Evolutionary conservation across 2,329 filamentous ascomycete genomes (phyloP), one percentile per base, ranked within the genome.

Genomic region (Sphaerulina musiva): DNA sequence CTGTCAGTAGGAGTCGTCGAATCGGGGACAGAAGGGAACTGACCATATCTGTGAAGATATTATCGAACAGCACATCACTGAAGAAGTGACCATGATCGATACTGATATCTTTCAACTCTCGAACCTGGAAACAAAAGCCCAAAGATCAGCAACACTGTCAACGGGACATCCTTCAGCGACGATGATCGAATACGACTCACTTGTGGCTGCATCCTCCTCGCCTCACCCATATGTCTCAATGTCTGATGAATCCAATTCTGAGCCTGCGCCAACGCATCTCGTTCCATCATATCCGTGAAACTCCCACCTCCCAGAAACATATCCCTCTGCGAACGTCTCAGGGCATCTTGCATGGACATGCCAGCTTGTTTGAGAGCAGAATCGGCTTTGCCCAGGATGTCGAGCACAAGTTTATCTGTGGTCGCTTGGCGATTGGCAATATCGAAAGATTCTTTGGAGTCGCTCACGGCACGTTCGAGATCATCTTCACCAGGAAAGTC

Each of bases 401-500:
- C 38, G 4, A 73, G 56, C 0, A 74, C 77, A 43, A 76, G 70
- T 3, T 64, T 60, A 55, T 80, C 76, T 1, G 66, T 68, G 53
- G 75, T 72, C 12, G 71, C 61, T 42, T 64, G 60, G 2, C 61
- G 54, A 40, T 73, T 69, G 6, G 69, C 63, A 23, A 70, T 64
- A 39, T 75, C 69, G 58, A 76, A 78, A 2, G 63, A 60, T 23
- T 66, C 63, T 32, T 71, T 59, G 1, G 73, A 71, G 4, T 63
- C 54, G 8, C 69, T 61, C 17, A 73, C 66, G 1, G 64, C 64
- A 4, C 66, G 56, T 62, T 82, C 78, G 48, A 68, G 67, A 29
- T 67, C 62, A 54, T 82, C 79, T 61, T 82, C 79, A n/a, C 76
- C 75, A 0, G 78, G 77, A 26, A 79, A 76, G 0, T 72, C 75